Conservation (phyloP, 2,329 filamentous ascomycete genomes). For the Moelleriella libera region DNA sequence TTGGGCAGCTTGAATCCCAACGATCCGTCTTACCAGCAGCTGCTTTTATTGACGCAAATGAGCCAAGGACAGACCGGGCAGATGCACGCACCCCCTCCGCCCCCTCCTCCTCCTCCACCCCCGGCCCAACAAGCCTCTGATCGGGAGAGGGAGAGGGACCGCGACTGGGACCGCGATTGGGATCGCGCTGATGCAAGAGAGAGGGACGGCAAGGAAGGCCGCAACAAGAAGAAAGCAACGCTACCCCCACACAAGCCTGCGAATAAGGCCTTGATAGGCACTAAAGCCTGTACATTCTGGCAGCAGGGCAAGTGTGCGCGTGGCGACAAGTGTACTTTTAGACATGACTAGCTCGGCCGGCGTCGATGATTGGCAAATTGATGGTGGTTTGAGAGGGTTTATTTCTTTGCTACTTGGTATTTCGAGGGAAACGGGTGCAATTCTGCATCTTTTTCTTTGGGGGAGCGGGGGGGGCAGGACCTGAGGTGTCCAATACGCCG, state of each 20-base stretch:
- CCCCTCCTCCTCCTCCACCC: slow-evolving; percentile 8
- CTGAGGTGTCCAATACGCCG: no score
- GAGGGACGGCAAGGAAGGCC: slow-evolving; percentile 20
- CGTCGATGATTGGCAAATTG: not conserved
- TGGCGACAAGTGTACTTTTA: slow-evolving; percentile 60
- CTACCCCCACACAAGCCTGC: slow-evolving; percentile 26
- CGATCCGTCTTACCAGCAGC: slow-evolving; percentile 25
- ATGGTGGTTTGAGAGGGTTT: no score
- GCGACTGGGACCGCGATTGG: slow-evolving; percentile 6
- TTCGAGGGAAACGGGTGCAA: not conserved
- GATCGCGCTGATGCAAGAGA: slow-evolving; percentile 18
- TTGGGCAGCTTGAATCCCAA: slow-evolving; percentile 19
- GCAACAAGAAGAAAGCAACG: slow-evolving; percentile 25
- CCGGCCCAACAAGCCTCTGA: slow-evolving; percentile 1
- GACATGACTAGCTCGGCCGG: slow-evolving; percentile 36
- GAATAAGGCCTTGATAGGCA: slow-evolving; percentile 47
- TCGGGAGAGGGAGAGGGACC: slow-evolving; percentile 2
- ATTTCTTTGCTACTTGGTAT: not conserved
- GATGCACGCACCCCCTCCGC: slow-evolving; percentile 4
- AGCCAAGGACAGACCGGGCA: slow-evolving; percentile 17
- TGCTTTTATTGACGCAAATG: slow-evolving; percentile 23
- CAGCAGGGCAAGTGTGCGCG: slow-evolving; percentile 58
- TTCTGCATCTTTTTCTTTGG: not conserved
- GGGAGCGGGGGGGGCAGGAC: no score
- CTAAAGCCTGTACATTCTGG: slow-evolving; percentile 57